Percentiles rank a stretch among this genome's conserved stretches.
phyloP scores from a whole-genome alignment of 345 rosid species.

The Draba incana region DNA sequence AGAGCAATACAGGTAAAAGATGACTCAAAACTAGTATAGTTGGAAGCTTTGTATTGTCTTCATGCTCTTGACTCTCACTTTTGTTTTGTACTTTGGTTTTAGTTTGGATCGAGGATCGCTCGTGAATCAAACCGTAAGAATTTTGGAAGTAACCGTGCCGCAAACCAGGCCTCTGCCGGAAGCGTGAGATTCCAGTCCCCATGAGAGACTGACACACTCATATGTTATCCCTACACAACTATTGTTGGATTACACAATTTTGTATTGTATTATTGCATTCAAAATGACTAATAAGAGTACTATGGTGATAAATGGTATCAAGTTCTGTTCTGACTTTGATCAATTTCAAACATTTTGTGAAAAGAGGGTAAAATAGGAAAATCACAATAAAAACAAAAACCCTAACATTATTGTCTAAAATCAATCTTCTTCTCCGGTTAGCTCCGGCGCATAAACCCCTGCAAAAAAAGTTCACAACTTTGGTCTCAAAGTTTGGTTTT shows the following conservation, averaged over 20 bases:
- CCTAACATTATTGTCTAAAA: slow-evolving; percentile 9
- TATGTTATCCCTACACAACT: not conserved
- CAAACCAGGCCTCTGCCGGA: slow-evolving; percentile 95
- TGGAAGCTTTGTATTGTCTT: slow-evolving; percentile 22
- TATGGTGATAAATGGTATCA: not conserved
- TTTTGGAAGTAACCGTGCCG: slow-evolving; percentile 93
- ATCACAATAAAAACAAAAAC: slow-evolving; percentile 9
- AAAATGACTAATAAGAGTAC: not conserved
- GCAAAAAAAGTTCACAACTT: slow-evolving; percentile 20
- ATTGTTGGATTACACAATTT: not conserved
- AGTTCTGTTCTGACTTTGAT: too few relatives aligned
- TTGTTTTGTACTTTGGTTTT: slow-evolving; percentile 14
- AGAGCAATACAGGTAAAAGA: slow-evolving; percentile 87
- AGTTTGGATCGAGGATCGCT: slow-evolving; percentile 96
- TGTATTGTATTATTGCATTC: slow-evolving; percentile 21
- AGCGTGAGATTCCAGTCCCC: slow-evolving; percentile 52
- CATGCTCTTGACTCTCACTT: not conserved
- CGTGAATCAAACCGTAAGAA: slow-evolving; percentile 88
- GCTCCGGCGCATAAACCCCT: slow-evolving; percentile 31
- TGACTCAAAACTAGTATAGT: slow-evolving; percentile 7
- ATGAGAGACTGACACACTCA: slow-evolving; percentile 18
- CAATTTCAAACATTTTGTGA: not conserved
- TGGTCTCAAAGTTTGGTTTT: not conserved
- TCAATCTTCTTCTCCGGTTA: not conserved
- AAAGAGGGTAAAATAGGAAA: slow-evolving; percentile 18